phyloP scores from a whole-genome alignment of 1,139 yeast genomes.

The Candida tetrigidarum region DNA sequence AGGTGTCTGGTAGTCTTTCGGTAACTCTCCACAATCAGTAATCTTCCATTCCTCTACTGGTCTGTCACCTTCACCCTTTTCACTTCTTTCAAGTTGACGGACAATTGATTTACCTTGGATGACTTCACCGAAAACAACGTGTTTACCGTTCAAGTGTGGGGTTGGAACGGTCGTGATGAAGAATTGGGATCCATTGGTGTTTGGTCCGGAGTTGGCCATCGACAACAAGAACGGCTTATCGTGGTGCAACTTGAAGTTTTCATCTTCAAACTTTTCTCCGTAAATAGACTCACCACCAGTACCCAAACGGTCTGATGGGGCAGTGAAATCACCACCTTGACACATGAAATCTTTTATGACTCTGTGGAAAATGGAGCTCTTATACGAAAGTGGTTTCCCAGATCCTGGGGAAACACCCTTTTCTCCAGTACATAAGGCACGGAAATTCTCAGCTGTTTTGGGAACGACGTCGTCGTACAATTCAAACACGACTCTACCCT shows the following conservation, averaged over 20 bases:
- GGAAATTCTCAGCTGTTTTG: conserved; percentile 98
- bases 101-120: conserved; percentile 82
- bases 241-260: conserved; percentile 76
- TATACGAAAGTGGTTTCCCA: too few relatives aligned
- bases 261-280: conserved; percentile 96
- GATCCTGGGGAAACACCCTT: too few relatives aligned
- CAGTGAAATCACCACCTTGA: conserved; percentile 97
- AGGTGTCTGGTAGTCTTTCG: conserved; percentile 56
- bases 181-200: conserved; percentile 95
- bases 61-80: conserved; percentile 64
- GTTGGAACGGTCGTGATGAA: conserved; percentile 88
- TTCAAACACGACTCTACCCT: conserved; percentile 32
- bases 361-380: conserved; percentile 88
- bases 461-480: conserved; percentile 95
- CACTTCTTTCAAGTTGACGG: conserved; percentile 72
- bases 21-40: conserved; percentile 79
- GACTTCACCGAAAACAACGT: conserved; percentile 94
- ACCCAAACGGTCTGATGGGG: conserved; percentile 59
- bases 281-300: conserved; percentile 96
- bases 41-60: conserved; percentile 71
- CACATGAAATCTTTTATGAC: conserved; percentile 91
- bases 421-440: conserved; percentile 97
- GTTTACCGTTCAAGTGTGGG: conserved; percentile 90
- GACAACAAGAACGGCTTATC: conserved; percentile 86
- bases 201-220: conserved; percentile 97